These are phyloP conservation scores for Rhinocladiella similis DNA, from an alignment of 2,329 filamentous ascomycete species.

Conservation along the genomic window DNA sequence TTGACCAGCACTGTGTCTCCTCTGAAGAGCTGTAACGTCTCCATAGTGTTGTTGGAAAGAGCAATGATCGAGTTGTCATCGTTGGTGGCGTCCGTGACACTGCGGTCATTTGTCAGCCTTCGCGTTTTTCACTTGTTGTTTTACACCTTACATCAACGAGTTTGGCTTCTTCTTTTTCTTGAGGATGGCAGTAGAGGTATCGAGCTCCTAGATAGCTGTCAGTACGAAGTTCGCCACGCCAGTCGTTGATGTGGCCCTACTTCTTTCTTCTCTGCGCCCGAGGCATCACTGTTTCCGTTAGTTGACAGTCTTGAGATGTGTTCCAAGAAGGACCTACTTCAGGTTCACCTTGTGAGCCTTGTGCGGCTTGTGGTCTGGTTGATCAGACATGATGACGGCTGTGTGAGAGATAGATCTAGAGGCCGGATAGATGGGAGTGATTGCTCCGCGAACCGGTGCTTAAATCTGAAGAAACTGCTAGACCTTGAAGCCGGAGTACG, in stretches of 20 bases:
- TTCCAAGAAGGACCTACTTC: constrained; percentile 59
- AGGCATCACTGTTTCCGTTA: constrained; percentile 68
- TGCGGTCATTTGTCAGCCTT: constrained; percentile 41
- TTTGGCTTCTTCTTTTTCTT: constrained; percentile 99
- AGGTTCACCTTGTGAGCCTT: constrained; percentile 85
- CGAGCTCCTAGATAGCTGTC: constrained; percentile 65
- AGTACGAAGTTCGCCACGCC: constrained; percentile 31
- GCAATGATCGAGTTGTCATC: constrained; percentile 99
- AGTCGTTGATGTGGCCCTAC: constrained; percentile 53
- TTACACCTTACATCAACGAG: constrained; percentile 77
- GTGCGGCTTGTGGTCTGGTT: constrained; percentile 61
- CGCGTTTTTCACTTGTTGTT: neutral
- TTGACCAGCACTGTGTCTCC: constrained; percentile 97
- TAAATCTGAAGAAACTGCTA: neutral
- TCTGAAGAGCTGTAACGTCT: constrained; percentile 95
- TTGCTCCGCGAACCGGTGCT: neutral
- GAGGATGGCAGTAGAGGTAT: constrained; percentile 91
- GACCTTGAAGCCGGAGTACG: neutral
- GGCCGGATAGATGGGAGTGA: too few relatives aligned
- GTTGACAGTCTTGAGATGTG: constrained; percentile 21
- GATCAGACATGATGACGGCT: constrained; percentile 65
- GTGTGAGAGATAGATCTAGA: constrained; percentile 4
- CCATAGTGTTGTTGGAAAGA: constrained; percentile 98
- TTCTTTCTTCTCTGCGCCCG: constrained; percentile 81
- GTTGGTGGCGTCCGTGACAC: constrained; percentile 96